These are phyloP conservation scores for Exophiala lecanii-corni DNA, from an alignment of 2,329 filamentous ascomycete genomes.

Conservation along the genomic window DNA sequence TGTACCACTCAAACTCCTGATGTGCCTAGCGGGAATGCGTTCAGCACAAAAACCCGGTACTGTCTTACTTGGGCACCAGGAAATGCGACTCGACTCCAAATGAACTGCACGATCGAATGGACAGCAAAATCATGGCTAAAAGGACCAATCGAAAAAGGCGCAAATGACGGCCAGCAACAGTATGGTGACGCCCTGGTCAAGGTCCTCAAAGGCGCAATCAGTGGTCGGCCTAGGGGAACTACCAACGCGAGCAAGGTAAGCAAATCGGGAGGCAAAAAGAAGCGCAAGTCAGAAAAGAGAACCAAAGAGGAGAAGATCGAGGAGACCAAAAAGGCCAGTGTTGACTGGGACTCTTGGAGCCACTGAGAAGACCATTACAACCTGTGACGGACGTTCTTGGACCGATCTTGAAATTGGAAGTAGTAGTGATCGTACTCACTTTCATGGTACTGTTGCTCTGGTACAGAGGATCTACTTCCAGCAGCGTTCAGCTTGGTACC, in stretches of 20 bases:
- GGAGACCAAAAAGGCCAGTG: slow-evolving; percentile 39
- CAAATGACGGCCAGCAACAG: slow-evolving; percentile 78
- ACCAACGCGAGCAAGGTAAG: slow-evolving; percentile 43
- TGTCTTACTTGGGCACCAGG: slow-evolving; percentile 88
- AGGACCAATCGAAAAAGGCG: slow-evolving; percentile 92
- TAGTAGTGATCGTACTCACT: slow-evolving; percentile 69
- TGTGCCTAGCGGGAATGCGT: slow-evolving; percentile 89
- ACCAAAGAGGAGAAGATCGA: slow-evolving; percentile 38
- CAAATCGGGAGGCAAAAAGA: slow-evolving; percentile 55
- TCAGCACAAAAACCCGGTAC: slow-evolving; percentile 88
- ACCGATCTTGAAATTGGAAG: slow-evolving; percentile 69
- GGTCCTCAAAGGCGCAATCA: slow-evolving; percentile 67
- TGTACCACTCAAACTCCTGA: slow-evolving; percentile 87
- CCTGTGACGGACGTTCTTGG: slow-evolving; percentile 65
- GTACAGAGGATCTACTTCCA: slow-evolving; percentile 50
- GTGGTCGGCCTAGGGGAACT: slow-evolving; percentile 54
- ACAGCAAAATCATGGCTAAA: slow-evolving; percentile 97
- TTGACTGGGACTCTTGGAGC: slow-evolving; percentile 80
- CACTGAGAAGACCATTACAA: slow-evolving; percentile 63
- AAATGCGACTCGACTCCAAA: slow-evolving; percentile 77
- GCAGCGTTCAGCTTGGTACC: slow-evolving; percentile 6
- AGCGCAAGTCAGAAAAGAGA: slow-evolving; percentile 58
- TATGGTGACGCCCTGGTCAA: slow-evolving; percentile 79
- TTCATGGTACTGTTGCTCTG: slow-evolving; percentile 70
- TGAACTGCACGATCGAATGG: slow-evolving; percentile 93